Conservation (phyloP, 148 eudicot species). For the Arbutus unedo region DNA sequence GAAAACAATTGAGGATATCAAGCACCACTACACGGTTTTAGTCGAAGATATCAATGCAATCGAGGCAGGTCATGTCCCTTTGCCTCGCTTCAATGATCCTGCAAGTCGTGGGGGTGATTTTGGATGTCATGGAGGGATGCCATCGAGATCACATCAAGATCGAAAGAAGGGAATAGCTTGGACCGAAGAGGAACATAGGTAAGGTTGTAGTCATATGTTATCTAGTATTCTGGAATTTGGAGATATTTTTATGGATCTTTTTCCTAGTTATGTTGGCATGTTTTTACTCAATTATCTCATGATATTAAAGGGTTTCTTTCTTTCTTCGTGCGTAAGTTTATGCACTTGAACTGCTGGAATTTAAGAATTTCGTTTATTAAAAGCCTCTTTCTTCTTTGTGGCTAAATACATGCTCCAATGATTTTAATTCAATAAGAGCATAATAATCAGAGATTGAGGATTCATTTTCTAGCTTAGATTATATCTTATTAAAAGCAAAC, state of each 20-base stretch:
- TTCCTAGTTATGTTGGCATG: neutral
- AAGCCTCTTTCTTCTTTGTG: neutral
- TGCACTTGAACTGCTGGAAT: neutral
- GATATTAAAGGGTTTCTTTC: neutral
- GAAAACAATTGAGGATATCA: too few species aligned
- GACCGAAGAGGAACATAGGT: constrained; percentile 99
- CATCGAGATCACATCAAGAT: constrained; percentile 53
- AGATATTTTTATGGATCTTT: constrained; percentile 5
- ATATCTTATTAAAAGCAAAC: neutral
- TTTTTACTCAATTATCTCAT: neutral
- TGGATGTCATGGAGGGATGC: constrained; percentile 44
- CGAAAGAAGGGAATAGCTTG: constrained; percentile 82
- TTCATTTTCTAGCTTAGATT: neutral
- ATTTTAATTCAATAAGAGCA: too few species aligned
- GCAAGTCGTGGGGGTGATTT: neutral
- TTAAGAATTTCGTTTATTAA: neutral
- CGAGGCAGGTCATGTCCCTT: constrained; percentile 32
- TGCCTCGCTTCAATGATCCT: constrained; percentile 33
- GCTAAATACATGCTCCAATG: too few species aligned
- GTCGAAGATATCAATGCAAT: constrained; percentile 35
- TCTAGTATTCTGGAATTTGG: neutral
- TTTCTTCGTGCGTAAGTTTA: neutral
- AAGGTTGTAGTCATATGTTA: constrained; percentile 10
- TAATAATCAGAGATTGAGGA: neutral
- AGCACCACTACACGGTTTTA: too few species aligned